Percentiles rank a stretch among this genome's conserved stretches.
phyloP scores from a whole-genome alignment of 306 rosid genomes.

The Pueraria montana region DNA sequence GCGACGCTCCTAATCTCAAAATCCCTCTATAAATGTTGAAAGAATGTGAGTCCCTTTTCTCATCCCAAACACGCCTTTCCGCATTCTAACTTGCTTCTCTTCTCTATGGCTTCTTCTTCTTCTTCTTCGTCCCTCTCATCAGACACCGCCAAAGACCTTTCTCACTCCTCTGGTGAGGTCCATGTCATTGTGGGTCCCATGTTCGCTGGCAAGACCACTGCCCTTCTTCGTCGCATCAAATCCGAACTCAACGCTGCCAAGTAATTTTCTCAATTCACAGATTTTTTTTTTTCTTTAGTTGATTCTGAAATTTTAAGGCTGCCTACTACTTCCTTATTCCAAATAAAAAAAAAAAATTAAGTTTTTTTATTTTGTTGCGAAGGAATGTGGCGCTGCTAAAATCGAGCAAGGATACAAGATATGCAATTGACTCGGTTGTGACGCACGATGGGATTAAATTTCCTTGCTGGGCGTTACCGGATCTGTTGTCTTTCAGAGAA shows the following conservation, averaged over 20 bases:
- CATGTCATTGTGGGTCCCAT: slow-evolving; percentile 94
- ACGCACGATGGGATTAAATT: slow-evolving; percentile 82
- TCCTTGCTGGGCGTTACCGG: slow-evolving; percentile 86
- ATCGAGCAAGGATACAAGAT: slow-evolving; percentile 84
- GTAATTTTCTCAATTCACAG: slow-evolving; percentile 33
- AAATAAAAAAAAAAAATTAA: too few relatives aligned
- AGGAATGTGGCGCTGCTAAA: slow-evolving; percentile 90
- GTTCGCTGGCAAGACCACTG: slow-evolving; percentile 95
- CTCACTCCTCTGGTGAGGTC: slow-evolving; percentile 68
- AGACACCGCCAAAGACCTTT: slow-evolving; percentile 4
- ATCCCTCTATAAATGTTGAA: not conserved
- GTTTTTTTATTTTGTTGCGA: not conserved
- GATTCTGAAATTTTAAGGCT: not conserved
- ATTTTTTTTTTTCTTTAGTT: not conserved
- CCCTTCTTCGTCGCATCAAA: slow-evolving; percentile 87
- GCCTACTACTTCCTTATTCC: too few relatives aligned
- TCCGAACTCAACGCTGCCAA: slow-evolving; percentile 73
- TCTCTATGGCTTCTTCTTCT: not conserved
- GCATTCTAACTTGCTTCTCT: not conserved
- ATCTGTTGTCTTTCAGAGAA: slow-evolving; percentile 69
- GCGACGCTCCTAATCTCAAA: not conserved
- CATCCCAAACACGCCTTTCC: not conserved
- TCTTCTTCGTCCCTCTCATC: slow-evolving; percentile 51
- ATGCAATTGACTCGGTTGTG: slow-evolving; percentile 82
- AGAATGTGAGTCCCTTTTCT: not conserved